Conservation (phyloP, 192 early-diverging fungal genomes). For the Dissophora globulifera region DNA sequence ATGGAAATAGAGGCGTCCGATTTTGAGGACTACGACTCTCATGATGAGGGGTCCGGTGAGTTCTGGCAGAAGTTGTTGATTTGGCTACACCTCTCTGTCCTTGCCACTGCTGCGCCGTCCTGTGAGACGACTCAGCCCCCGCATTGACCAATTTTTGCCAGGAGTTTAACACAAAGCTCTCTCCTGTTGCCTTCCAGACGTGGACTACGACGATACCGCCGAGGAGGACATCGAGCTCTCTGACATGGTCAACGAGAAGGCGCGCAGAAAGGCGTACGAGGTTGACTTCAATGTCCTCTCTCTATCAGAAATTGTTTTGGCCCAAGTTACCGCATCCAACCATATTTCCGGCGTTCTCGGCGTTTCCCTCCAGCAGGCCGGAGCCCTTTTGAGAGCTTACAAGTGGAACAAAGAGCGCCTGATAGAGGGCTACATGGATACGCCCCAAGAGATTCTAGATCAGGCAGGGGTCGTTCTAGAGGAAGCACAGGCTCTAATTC, state of each 20-base stretch:
- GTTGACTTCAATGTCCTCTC: slow-evolving; percentile 77
- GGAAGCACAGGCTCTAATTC: slow-evolving; percentile 49
- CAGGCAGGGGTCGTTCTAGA: slow-evolving; percentile 76
- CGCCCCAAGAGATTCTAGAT: slow-evolving; percentile 62
- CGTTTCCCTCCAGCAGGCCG: slow-evolving; percentile 69
- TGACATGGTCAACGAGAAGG: slow-evolving; percentile 64
- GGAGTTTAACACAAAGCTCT: too few species aligned
- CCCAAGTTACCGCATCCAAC: slow-evolving; percentile 70
- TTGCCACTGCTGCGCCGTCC: too few species aligned
- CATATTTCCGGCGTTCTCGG: slow-evolving; percentile 82
- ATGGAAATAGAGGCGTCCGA: slow-evolving; percentile 30
- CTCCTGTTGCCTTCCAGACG: slow-evolving; percentile 9
- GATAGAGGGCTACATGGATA: slow-evolving; percentile 81
- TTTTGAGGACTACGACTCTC: slow-evolving; percentile 19
- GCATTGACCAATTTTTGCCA: too few species aligned
- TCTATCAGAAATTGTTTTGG: slow-evolving; percentile 62
- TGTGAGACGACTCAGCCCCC: too few species aligned
- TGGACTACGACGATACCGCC: slow-evolving; percentile 62
- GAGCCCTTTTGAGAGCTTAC: slow-evolving; percentile 79
- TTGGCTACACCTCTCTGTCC: too few species aligned
- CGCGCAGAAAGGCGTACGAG: slow-evolving; percentile 70
- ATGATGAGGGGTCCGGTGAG: slow-evolving; percentile 35
- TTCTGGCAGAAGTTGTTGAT: too few species aligned
- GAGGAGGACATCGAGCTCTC: slow-evolving; percentile 65
- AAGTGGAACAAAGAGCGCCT: slow-evolving; percentile 88